Base-by-base conservation (phyloP, 129 eudicot species). In the Centaurea solstitialis region DNA sequence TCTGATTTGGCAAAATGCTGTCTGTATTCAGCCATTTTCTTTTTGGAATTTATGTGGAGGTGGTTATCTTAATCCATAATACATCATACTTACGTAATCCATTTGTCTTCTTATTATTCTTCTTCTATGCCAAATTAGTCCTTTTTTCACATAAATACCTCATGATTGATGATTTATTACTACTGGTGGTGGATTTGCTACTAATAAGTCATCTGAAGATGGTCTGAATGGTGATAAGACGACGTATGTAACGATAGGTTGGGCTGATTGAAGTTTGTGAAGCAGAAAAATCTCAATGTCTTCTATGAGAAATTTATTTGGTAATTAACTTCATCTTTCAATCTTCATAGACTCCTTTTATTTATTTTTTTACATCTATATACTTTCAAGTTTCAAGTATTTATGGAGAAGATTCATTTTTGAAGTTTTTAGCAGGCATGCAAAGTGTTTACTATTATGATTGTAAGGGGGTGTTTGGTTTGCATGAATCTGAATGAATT, bases 101-200 rank as follows among this genome's bases (percentile, higher is more conserved):
- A n/a, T 80, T 80, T 79, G 72, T 61, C 47, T 71, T 79, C 71
- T 20, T 71, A 39, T 20, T 71, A 39, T 26, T 26, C 30, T 26
- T 35, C 13, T 9, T 18, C 20, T 2, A 59, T 23, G 33, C 23
- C 73, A 35, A 79, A 71, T 70, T 57, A 57, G 13, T 30, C 30
- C 22, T 7, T 9, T 35, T 7, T 9, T 23, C 38, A 22, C 12
- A 50, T 57, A n/a, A n/a, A 17, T 6, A 57, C 22, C 65, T 57
- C 9, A 22, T 57, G 65, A 57, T n/a, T 57, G 65, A 57, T 57
- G 30, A 26, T 26, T 26, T 26, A 26, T 26, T 26, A 2, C n/a
- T 57, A 57, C 22, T 53, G 18, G 22, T 53, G 21, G 64, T 17
- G 64, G 5, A 53, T 53, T 53, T 5, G 22, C 1, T n/a, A n/a